Percentiles rank a stretch among this genome's conserved stretches.
Conservation (phyloP, 2,329 filamentous ascomycete species). For the Peltaster fructicola region DNA sequence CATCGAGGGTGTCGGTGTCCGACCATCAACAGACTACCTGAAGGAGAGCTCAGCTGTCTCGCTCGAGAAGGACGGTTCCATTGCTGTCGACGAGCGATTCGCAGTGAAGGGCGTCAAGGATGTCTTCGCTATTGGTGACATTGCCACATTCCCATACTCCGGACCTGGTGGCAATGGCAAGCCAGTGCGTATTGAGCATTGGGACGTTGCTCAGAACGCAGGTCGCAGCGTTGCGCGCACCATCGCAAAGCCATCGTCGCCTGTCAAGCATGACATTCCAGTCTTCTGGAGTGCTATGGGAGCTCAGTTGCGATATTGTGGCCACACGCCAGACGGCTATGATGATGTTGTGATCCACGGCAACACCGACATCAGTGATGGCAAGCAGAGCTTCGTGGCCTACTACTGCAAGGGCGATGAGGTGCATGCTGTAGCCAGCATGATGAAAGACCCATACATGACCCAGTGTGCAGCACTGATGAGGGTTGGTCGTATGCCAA, state of each 20-base stretch:
- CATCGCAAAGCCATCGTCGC: conserved; percentile 48
- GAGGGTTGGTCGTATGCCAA: conserved; percentile 66
- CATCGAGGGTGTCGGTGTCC: conserved; percentile 77
- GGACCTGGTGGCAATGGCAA: conserved; percentile 66
- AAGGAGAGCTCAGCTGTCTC: conserved; percentile 55
- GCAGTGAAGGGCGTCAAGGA: conserved; percentile 57
- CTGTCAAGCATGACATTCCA: conserved; percentile 62
- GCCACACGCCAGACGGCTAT: conserved; percentile 65
- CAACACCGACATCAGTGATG: conserved; percentile 40
- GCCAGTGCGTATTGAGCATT: conserved; percentile 79
- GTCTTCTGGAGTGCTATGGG: conserved; percentile 95
- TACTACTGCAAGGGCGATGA: conserved; percentile 79
- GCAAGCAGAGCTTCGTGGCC: conserved; percentile 62
- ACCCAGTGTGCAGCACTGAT: conserved; percentile 69
- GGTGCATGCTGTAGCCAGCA: conserved; percentile 76
- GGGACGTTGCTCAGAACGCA: conserved; percentile 92
- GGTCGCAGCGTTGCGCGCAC: conserved; percentile 63
- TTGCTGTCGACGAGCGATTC: conserved; percentile 67
- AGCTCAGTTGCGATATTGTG: conserved; percentile 80
- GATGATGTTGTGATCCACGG: conserved; percentile 74
- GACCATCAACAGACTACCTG: conserved; percentile 70
- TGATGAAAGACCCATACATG: conserved; percentile 81
- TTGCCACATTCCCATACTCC: conserved; percentile 85
- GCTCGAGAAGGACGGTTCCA: conserved; percentile 69
- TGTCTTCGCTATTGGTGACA: conserved; percentile 88